These are phyloP conservation scores for Leccinellum luteum DNA, from an alignment of 768 basidiomycete genomes.

Conservation along the genomic window DNA sequence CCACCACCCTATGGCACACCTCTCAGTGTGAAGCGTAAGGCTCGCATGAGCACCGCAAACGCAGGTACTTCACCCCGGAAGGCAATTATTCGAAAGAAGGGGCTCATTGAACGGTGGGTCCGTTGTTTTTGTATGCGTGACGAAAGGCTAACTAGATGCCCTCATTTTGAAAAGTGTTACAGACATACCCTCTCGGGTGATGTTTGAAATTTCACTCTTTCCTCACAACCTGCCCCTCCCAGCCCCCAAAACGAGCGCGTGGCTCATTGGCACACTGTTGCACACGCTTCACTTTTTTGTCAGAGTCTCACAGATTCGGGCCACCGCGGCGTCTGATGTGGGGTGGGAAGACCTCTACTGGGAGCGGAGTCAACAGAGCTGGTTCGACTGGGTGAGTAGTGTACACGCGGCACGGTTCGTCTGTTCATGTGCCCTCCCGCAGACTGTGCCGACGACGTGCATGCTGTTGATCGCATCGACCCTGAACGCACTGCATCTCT, in stretches of 20 bases:
- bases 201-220: slow-evolving; percentile 78
- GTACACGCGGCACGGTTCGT: slow-evolving; percentile 7
- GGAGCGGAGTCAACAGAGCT: slow-evolving; percentile 58
- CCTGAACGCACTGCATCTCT: slow-evolving; percentile 63
- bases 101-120: slow-evolving; percentile 56
- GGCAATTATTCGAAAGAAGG: slow-evolving; percentile 59
- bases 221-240: slow-evolving; percentile 81
- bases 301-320: slow-evolving; percentile 54
- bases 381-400: slow-evolving; percentile 76
- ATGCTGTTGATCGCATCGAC: slow-evolving; percentile 53
- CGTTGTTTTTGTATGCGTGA: slow-evolving; percentile 2
- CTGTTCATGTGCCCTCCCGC: slow-evolving; percentile 13
- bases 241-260: slow-evolving; percentile 60
- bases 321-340: slow-evolving; percentile 61
- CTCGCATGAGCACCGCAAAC: slow-evolving; percentile 35
- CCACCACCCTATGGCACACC: slow-evolving; percentile 76
- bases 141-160: slow-evolving; percentile 12
- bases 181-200: slow-evolving; percentile 66
- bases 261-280: slow-evolving; percentile 58
- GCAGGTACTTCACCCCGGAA: slow-evolving; percentile 41
- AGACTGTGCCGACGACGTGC: slow-evolving; percentile 67
- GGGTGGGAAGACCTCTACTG: slow-evolving; percentile 80
- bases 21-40: slow-evolving; percentile 42
- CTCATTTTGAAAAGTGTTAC: slow-evolving; percentile 42
- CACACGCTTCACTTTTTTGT: slow-evolving; percentile 70